Percentiles rank a stretch among this genome's conserved stretches.
These are phyloP conservation scores for Hyparrhenia diplandra DNA, from an alignment of 176 grass and related monocot genomes.

Conservation along the genomic window DNA sequence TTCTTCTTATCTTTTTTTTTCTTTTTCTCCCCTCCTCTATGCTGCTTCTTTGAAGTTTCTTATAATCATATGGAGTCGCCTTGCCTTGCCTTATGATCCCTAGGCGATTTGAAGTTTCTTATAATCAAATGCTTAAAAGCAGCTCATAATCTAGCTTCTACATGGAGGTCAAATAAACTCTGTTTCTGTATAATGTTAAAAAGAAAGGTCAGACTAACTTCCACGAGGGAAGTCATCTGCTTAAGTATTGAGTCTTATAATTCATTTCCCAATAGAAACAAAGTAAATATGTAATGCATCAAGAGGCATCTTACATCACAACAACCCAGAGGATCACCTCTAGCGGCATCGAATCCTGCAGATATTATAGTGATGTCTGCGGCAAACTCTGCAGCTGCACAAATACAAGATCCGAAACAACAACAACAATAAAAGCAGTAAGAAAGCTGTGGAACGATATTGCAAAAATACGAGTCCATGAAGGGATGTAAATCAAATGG, in stretches of 20 bases:
- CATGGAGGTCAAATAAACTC: background rate
- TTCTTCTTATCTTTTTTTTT: too few species aligned
- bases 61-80: too few species aligned
- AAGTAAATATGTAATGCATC: background rate
- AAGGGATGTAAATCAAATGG: background rate
- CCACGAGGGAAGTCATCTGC: background rate
- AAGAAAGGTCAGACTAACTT: conserved; percentile 14
- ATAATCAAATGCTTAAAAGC: background rate
- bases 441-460: background rate
- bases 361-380: conserved; percentile 95
- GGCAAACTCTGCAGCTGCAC: conserved; percentile 79
- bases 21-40: too few species aligned
- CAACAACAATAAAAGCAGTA: background rate
- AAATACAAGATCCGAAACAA: conserved; percentile 22
- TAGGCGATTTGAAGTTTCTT: too few species aligned
- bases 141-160: conserved; percentile 10
- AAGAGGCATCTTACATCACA: conserved; percentile 72
- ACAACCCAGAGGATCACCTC: conserved; percentile 89
- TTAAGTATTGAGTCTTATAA: background rate
- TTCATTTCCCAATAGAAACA: background rate
- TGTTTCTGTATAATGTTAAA: conserved; percentile 1
- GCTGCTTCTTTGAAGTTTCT: too few species aligned
- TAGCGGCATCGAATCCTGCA: conserved; percentile 95
- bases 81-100: too few species aligned
- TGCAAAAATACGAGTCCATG: conserved; percentile 4